Evolutionary conservation across 2,329 filamentous ascomycete species (phyloP), one percentile per base, ranked within the genome.

Genomic region (Alternaria gansuensis): DNA sequence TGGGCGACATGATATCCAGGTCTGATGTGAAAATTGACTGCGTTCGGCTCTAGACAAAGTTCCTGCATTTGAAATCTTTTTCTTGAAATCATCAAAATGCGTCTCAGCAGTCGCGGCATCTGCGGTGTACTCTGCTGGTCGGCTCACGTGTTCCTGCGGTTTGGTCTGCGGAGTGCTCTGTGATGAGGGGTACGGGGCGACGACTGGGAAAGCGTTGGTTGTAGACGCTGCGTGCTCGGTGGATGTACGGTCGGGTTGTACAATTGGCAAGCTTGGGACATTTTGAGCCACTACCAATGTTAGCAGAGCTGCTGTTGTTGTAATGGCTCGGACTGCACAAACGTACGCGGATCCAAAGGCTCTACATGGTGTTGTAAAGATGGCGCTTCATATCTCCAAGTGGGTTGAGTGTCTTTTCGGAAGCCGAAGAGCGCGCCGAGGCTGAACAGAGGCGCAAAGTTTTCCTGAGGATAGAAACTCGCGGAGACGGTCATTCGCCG

Each of bases 401-500:
- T 56, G 37, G 69, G 68, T 36, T 66, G 59, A 21, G 62, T 43
- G 40, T 61, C 62, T 43, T 64, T 66, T 40, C 65, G 66, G 45
- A 64, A 62, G 33, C 68, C 70, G 59, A 77, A 74, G 54, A 75
- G 57, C 17, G 71, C 68, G 36, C 59, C 64, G 48, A 76, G 57
- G 50, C 52, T 72, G 65, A 74, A 74, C 5, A 63, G 53, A n/a
- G 67, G 63, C 39, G 64, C 59, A 33, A 68, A 61, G 40, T 44
- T 65, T 33, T 64, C 66, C 26, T 66, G 64, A 29, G 72, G 68
- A 44, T 77, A 73, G 33, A 82, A 80, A 10, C 83, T 68, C 17
- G 78, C 67, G 39, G 72, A 69, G 8, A 80, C 51, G 80, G 73
- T 84, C 77, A 87, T 87, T 52, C 82, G 81, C 54, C 87, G 80